These are phyloP conservation scores for Penicillium sp. DNA, from an alignment of 2,329 filamentous ascomycete genomes.

Conservation along the genomic window DNA sequence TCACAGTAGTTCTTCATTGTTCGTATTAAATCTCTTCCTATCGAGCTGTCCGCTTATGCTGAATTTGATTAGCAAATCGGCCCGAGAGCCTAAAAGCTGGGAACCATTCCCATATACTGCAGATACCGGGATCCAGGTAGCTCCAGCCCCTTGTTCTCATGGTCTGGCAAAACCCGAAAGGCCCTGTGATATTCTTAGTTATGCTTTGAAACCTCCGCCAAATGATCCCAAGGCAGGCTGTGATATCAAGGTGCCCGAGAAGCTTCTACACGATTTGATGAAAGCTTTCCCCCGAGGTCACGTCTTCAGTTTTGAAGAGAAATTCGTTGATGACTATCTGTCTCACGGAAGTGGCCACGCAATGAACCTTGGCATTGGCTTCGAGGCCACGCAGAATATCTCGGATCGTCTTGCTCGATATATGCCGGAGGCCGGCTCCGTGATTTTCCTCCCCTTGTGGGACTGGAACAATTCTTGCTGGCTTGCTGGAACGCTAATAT, in stretches of 20 bases:
- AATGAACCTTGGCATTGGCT: not conserved
- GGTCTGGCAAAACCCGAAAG: not conserved
- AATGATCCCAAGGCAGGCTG: not conserved
- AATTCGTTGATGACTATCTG: not conserved
- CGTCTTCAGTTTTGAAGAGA: not conserved
- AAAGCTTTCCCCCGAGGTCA: not conserved
- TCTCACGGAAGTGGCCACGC: not conserved
- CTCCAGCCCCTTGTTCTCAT: not conserved
- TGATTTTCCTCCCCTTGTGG: not conserved
- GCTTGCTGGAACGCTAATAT: not conserved
- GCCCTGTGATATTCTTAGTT: not conserved
- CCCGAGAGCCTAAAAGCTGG: not conserved
- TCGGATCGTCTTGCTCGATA: not conserved
- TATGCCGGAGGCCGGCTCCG: not conserved
- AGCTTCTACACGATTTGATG: not conserved
- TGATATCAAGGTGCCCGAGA: not conserved
- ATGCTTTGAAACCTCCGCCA: not conserved
- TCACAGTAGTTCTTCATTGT: not conserved
- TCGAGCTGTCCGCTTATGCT: not conserved
- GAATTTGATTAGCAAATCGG: not conserved
- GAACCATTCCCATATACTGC: not conserved
- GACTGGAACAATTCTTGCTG: not conserved
- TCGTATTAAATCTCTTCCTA: not conserved
- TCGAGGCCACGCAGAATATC: not conserved
- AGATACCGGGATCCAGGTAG: not conserved